Evolutionary conservation across 306 rosid genomes (phyloP).

Genomic region (Vigna unguiculata): DNA sequence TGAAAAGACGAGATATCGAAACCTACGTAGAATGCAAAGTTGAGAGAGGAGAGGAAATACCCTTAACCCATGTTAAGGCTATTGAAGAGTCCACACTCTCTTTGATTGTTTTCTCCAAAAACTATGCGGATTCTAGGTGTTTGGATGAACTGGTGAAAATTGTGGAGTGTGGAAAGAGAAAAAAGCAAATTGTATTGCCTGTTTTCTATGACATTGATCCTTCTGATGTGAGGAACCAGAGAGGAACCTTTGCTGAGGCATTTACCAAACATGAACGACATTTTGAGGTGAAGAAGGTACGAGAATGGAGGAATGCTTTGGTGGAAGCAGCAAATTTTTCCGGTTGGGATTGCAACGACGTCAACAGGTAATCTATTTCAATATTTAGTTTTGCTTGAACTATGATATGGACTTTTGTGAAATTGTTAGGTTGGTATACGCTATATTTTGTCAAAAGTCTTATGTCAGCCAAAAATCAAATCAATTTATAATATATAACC

Average conservation of each 20-base stretch:
- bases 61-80: slow-evolving; percentile 36
- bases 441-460: no score
- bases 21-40: slow-evolving; percentile 48
- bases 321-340: slow-evolving; percentile 38
- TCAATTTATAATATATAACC: no score
- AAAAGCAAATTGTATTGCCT: slow-evolving; percentile 41
- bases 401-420: no score
- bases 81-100: slow-evolving; percentile 48
- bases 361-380: slow-evolving; percentile 38
- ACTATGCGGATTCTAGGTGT: slow-evolving; percentile 43
- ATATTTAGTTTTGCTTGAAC: not conserved
- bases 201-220: slow-evolving; percentile 52
- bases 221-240: slow-evolving; percentile 46
- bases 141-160: slow-evolving; percentile 50
- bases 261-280: slow-evolving; percentile 34
- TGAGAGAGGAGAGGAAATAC: slow-evolving; percentile 48
- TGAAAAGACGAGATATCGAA: slow-evolving; percentile 38
- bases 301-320: slow-evolving; percentile 43
- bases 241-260: slow-evolving; percentile 44
- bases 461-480: no score
- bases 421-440: no score
- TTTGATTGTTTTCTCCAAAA: slow-evolving; percentile 46
- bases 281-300: not conserved
- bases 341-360: slow-evolving; percentile 46
- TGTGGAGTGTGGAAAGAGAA: slow-evolving; percentile 37